Evolutionary conservation across 202 grass and related monocot species (phyloP), one percentile per base, ranked within the genome.

Genomic region (Cymbopogon flexuosus): DNA sequence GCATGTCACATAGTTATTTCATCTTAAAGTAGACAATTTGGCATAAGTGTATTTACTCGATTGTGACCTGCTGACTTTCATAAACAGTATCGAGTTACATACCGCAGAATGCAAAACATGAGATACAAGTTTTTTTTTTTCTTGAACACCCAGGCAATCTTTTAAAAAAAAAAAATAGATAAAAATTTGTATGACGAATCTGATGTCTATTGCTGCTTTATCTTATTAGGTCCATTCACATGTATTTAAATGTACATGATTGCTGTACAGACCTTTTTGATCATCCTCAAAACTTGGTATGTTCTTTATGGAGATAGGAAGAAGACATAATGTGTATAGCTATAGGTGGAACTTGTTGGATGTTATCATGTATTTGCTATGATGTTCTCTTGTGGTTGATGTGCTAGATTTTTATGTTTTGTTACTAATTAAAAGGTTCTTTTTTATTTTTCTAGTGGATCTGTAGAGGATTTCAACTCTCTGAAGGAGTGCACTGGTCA

Each of bases 401-500:
- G 41, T 79, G 62, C 47, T 23, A 19, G 65, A 23, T 56, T 5
- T 62, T n/a, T 4, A 41, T 82, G 23, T 57, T 70, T 19, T 65
- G 10, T 69, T 66, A 6, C 22, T 83, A 57, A 64, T 41, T 35
- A 34, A 37, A 73, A 62, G 23, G 34, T 5, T 4, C 8, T 33
- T 60, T 68, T 85, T 54, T 36, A 65, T 84, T 59, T 65, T 81
- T 74, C 42, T 63, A 65, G 59, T 93, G 49, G 24, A 82, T 69
- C 22, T 65, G 37, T 57, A 74, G 23, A 43, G n/a, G 78, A 35
- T 67, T 65, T 60, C 37, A 45, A 63, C 68, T 78, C 5, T 15
- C 68, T 73, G 16, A 72, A 71, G 45, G 12, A 65, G 58, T 83
- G 68, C 15, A 5, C 15, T 43, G 42, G 68, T 73, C 80, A 79